phyloP scores from a whole-genome alignment of 352 stramenopile species.

The Pythium periplocum region DNA sequence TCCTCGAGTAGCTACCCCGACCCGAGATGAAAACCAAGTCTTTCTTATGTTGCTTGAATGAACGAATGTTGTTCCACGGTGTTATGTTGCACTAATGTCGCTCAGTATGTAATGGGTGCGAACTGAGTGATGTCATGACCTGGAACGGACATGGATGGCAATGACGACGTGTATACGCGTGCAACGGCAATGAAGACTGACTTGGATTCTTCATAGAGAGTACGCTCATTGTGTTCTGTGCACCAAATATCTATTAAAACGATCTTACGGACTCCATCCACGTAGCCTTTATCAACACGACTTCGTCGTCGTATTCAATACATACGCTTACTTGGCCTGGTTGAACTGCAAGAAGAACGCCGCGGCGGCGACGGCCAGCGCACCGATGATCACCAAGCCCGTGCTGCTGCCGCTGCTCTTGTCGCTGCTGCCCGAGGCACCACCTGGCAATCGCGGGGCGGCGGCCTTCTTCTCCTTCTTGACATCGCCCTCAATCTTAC shows the following conservation, averaged over 20 bases:
- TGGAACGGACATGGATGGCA: conserved; percentile 1
- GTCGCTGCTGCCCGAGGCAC: conserved; percentile 11
- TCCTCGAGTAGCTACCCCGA: too few relatives aligned
- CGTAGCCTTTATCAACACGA: too few relatives aligned
- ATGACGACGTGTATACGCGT: too few relatives aligned
- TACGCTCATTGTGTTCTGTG: neutral
- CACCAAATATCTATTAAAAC: conserved; percentile 25
- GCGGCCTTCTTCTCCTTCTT: conserved; percentile 27
- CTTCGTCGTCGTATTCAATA: too few relatives aligned
- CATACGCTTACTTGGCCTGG: neutral
- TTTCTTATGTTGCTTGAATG: too few relatives aligned
- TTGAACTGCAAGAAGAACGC: conserved; percentile 64
- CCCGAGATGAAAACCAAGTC: too few relatives aligned
- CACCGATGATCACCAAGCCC: conserved; percentile 47
- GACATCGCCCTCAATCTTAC: conserved; percentile 79
- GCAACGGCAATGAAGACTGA: too few relatives aligned
- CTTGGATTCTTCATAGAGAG: too few relatives aligned
- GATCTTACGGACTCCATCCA: too few relatives aligned
- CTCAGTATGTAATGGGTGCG: too few relatives aligned
- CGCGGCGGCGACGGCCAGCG: conserved; percentile 34
- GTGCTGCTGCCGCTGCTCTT: conserved; percentile 39
- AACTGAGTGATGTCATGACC: conserved; percentile 9
- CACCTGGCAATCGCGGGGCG: conserved; percentile 4
- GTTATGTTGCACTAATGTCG: too few relatives aligned
- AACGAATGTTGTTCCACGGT: too few relatives aligned